phyloP scores from a whole-genome alignment of 192 early-diverging fungal species.

The Podila horticola region DNA sequence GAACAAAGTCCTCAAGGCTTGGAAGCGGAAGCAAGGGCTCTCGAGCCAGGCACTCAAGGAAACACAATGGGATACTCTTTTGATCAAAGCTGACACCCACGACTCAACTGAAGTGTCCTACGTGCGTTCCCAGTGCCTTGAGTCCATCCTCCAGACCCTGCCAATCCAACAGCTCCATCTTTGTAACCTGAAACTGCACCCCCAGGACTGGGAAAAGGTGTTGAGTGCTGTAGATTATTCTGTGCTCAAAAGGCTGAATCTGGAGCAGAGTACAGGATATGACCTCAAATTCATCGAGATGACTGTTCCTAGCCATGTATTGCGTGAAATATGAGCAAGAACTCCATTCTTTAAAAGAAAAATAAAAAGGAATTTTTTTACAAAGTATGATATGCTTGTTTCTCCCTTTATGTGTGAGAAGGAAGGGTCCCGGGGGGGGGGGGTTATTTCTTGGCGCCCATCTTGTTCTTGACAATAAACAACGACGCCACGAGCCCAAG shows the following conservation, averaged over 20 bases:
- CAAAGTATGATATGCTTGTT: too few species aligned
- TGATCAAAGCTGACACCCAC: neutral
- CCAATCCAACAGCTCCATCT: neutral
- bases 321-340: neutral
- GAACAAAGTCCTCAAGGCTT: neutral
- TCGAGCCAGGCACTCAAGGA: neutral
- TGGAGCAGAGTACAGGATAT: neutral
- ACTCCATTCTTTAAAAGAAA: too few species aligned
- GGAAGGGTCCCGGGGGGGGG: too few species aligned
- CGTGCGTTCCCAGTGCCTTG: neutral
- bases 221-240: neutral
- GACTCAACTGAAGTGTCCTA: neutral
- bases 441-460: conserved; percentile 23
- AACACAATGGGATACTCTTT: neutral
- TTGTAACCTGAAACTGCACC: neutral
- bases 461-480: conserved; percentile 53
- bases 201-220: neutral
- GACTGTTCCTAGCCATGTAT: neutral
- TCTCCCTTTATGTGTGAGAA: too few species aligned
- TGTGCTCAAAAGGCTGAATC: neutral
- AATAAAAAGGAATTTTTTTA: too few species aligned
- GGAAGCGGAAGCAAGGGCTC: neutral
- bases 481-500: conserved; percentile 58
- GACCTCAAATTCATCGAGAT: neutral
- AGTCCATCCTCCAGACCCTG: neutral